Percentiles rank a stretch among this genome's conserved stretches.
phyloP scores from a whole-genome alignment of 495 filamentous ascomycete species.

The Elaphomyces granulatus region DNA sequence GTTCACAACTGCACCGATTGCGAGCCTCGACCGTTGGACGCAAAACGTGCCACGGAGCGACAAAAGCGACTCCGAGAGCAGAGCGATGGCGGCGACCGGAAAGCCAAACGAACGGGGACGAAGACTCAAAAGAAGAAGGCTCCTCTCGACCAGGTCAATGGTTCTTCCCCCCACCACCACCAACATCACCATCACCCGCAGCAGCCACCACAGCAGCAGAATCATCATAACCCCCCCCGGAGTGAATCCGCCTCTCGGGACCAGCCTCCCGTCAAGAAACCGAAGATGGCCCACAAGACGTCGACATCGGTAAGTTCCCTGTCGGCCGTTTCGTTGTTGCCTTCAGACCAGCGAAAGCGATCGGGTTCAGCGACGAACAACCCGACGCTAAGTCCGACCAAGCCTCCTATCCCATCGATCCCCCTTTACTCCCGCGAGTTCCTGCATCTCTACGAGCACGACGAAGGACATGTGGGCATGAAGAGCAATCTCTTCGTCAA shows the following conservation, averaged over 20 bases:
- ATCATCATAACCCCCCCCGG: constrained; percentile 29
- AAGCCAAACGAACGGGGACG: constrained; percentile 50
- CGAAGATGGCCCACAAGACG: constrained; percentile 61
- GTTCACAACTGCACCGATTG: constrained; percentile 83
- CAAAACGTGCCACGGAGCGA: constrained; percentile 51
- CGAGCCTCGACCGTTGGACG: constrained; percentile 57
- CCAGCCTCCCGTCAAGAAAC: constrained; percentile 48
- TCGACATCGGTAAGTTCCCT: constrained; percentile 48
- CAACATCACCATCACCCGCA: too few species aligned
- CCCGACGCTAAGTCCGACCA: constrained; percentile 38
- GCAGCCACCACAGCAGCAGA: constrained; percentile 25
- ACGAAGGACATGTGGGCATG: constrained; percentile 35
- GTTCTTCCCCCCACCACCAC: constrained; percentile 20
- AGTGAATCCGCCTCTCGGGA: constrained; percentile 40
- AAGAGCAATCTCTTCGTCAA: constrained; percentile 47
- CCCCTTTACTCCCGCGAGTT: constrained; percentile 56
- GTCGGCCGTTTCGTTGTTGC: constrained; percentile 26
- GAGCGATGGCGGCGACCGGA: constrained; percentile 42
- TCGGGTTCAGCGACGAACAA: constrained; percentile 26
- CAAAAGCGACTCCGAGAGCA: constrained; percentile 48
- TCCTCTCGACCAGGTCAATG: constrained; percentile 24
- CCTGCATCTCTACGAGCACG: constrained; percentile 51
- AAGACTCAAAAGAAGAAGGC: constrained; percentile 68
- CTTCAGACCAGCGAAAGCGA: constrained; percentile 39
- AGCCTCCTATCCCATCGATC: constrained; percentile 24